Evolutionary conservation across 2,329 filamentous ascomycete genomes (phyloP), one percentile per base, ranked within the genome.

Genomic region (Plenodomus tracheiphilus): DNA sequence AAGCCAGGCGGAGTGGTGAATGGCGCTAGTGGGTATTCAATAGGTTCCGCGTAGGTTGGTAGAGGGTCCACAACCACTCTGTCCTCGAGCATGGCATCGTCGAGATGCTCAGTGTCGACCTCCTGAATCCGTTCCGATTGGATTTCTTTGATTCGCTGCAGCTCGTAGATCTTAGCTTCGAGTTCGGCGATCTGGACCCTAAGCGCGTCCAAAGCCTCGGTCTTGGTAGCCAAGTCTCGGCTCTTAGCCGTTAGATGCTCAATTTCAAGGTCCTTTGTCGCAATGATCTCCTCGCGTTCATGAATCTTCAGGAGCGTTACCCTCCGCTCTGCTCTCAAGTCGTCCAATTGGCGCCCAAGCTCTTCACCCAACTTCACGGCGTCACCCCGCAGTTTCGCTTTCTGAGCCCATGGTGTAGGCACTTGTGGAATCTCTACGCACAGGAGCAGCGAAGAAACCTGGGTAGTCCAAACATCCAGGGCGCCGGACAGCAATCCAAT

Each of bases 341-440:
- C 85, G 6, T 87, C 84, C 45, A 97, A 81, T 69, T 96, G 89
- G 64, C 93, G 89, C 66, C 96, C 91, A 0, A 88, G 85, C 64
- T 96, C 91, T 34, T 91, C 81, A 0, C 90, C 87, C 30, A 90
- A 83, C 18, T 84, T 85, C 76, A 94, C 93, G 58, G 87, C 87
- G n/a, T 85, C 84, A 71, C 87, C 90, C 44, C 97, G 81, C 63
- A 94, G 88, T 61, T 88, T 84, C 2, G 91, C 86, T 45, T 92
- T 87, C 25, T 91, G 79, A 44, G 88, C 80, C 94, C 94, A 99
- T 2, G 94, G 94, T 3, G 88, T 83, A 0, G 83, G 79, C 18
- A 79, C 82, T 54, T 84, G 82, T 56, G 96, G 90, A 64, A 97
- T 78, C 47, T 80, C 77, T 9, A 72, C 59, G 17, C 72, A 77